These are phyloP conservation scores for Fusarium buxicola DNA, from an alignment of 2,329 filamentous ascomycete species.

Conservation along the genomic window DNA sequence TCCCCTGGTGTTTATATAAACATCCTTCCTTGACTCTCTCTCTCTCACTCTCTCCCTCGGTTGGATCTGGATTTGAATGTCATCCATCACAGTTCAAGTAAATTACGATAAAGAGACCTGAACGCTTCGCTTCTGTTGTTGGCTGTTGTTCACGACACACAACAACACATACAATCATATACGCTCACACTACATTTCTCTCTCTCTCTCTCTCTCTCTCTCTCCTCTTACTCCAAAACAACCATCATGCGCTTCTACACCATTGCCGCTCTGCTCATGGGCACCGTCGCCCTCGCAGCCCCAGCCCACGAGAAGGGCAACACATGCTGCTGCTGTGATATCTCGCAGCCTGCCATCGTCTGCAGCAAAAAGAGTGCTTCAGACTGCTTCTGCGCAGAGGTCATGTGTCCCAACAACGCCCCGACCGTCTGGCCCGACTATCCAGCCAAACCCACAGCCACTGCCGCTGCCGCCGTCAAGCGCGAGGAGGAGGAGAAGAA, in stretches of 20 bases:
- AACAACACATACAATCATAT: not conserved
- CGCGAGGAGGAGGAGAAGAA: slow-evolving; percentile 11
- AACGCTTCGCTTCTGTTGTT: slow-evolving; percentile 15
- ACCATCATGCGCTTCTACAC: slow-evolving; percentile 43
- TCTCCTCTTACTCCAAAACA: not conserved
- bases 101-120: slow-evolving; percentile 7
- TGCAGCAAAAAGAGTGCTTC: slow-evolving; percentile 36
- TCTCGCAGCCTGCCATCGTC: slow-evolving; percentile 36
- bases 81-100: slow-evolving; percentile 11
- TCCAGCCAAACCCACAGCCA: not conserved
- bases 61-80: not conserved
- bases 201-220: not conserved
- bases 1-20: slow-evolving; percentile 17
- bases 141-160: not conserved
- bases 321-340: slow-evolving; percentile 52
- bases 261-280: slow-evolving; percentile 41
- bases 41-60: slow-evolving; percentile 6
- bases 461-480: slow-evolving; percentile 5
- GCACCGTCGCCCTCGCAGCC: slow-evolving; percentile 34
- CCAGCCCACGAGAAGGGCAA: slow-evolving; percentile 31
- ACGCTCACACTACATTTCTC: not conserved
- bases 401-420: slow-evolving; percentile 40
- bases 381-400: slow-evolving; percentile 45
- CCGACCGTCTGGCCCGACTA: slow-evolving; percentile 24
- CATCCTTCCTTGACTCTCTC: too few relatives aligned